Evolutionary conservation across 1,139 yeast species (phyloP).

Genomic region (Casaregolazyma suthepensis): DNA sequence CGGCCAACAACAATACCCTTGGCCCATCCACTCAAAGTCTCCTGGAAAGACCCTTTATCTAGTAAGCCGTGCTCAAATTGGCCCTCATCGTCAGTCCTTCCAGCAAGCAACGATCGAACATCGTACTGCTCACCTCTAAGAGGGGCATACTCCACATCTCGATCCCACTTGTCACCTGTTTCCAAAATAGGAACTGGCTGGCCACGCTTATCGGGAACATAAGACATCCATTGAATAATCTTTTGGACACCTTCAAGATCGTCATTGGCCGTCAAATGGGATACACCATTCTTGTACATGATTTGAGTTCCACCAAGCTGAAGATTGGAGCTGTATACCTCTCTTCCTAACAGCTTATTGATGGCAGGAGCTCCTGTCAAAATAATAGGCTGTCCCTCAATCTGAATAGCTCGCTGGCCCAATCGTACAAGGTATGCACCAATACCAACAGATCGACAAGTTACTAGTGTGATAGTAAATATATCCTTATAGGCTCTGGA

Average conservation of each 20-base stretch:
- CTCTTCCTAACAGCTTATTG: constrained; percentile 92
- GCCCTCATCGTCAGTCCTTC: constrained; percentile 63
- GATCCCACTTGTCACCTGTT: constrained; percentile 79
- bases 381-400: constrained; percentile 97
- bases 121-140: constrained; percentile 70
- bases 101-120: constrained; percentile 92
- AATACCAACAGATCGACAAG: constrained; percentile 98
- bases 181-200: constrained; percentile 89
- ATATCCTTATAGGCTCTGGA: constrained; percentile 96
- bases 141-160: constrained; percentile 81
- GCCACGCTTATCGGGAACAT: constrained; percentile 84
- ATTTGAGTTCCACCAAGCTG: constrained; percentile 99
- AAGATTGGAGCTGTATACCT: constrained; percentile 91
- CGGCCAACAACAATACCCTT: constrained; percentile 97
- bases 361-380: constrained; percentile 99
- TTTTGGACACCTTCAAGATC: constrained; percentile 95
- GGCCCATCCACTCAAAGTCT: constrained; percentile 98
- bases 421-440: constrained; percentile 97
- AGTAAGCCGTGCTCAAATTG: constrained; percentile 79
- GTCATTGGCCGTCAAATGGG: constrained; percentile 91
- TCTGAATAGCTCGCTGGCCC: constrained; percentile 98
- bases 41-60: constrained; percentile 89
- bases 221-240: constrained; percentile 95
- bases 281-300: constrained; percentile 97
- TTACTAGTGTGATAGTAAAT: constrained; percentile 90